Evolutionary conservation across 331 rosid species (phyloP).

Genomic region (Ulmus americana): DNA sequence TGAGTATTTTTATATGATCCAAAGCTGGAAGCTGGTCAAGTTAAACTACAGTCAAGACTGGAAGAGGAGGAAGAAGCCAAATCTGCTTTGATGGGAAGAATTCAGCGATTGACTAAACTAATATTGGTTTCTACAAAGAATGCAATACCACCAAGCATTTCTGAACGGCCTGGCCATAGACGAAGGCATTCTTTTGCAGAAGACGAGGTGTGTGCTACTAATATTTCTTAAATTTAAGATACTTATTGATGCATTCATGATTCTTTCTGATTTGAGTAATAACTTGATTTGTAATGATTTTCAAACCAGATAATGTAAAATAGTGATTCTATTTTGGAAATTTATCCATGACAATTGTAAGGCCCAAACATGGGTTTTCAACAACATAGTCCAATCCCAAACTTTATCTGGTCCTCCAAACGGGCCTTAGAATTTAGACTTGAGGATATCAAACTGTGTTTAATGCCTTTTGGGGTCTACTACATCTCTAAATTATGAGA

Average conservation of each 20-base stretch:
- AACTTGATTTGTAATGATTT: background rate
- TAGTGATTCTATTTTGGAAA: background rate
- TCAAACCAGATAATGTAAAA: background rate
- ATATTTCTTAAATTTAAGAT: background rate
- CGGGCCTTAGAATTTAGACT: too few species aligned
- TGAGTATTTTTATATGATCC: constrained; percentile 25
- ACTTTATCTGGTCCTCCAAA: too few species aligned
- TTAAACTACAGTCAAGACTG: constrained; percentile 39
- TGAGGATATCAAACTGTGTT: too few species aligned
- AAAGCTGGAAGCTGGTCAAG: constrained; percentile 55
- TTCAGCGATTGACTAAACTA: constrained; percentile 47
- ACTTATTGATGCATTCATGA: background rate
- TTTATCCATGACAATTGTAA: background rate
- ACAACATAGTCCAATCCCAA: too few species aligned
- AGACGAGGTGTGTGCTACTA: constrained; percentile 41
- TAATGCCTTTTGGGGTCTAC: too few species aligned
- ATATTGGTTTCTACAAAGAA: constrained; percentile 49
- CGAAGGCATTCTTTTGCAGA: constrained; percentile 55
- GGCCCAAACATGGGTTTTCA: too few species aligned
- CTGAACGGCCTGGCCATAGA: constrained; percentile 36
- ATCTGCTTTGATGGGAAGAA: constrained; percentile 52
- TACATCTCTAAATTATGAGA: too few species aligned
- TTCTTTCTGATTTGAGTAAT: constrained; percentile 2
- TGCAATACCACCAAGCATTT: constrained; percentile 32
- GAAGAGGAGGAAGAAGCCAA: constrained; percentile 55